Evolutionary conservation across 495 filamentous ascomycete genomes (phyloP).

Genomic region (Sordaria brevicollis): DNA sequence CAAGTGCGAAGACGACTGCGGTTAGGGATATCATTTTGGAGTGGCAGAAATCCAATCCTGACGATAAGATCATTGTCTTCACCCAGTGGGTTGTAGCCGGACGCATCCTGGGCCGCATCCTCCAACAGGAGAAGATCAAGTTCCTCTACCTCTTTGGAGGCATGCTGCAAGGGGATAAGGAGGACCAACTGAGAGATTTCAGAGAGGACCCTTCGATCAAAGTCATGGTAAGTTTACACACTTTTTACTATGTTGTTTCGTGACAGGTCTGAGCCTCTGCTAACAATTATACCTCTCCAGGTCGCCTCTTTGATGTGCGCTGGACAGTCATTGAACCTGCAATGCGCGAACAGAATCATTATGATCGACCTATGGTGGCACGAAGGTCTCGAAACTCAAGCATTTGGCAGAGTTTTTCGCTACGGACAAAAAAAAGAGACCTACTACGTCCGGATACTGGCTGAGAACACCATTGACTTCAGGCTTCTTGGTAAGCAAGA

Average conservation of each 20-base stretch:
- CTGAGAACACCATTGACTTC: slow-evolving; percentile 19
- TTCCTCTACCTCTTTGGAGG: slow-evolving; percentile 19
- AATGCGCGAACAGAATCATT: slow-evolving; percentile 47
- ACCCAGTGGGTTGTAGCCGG: slow-evolving; percentile 24
- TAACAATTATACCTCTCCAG: slow-evolving; percentile 5
- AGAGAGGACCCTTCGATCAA: neutral
- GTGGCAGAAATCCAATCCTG: slow-evolving; percentile 16
- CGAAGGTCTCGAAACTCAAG: slow-evolving; percentile 22
- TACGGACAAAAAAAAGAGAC: slow-evolving; percentile 27
- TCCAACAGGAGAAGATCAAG: slow-evolving; percentile 12
- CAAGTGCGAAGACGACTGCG: slow-evolving; percentile 17
- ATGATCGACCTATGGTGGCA: slow-evolving; percentile 56
- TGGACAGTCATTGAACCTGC: slow-evolving; percentile 42
- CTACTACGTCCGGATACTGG: slow-evolving; percentile 14
- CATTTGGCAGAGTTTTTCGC: slow-evolving; percentile 22
- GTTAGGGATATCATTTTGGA: slow-evolving; percentile 14
- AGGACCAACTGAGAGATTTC: slow-evolving; percentile 4
- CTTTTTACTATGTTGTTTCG: slow-evolving; percentile 1
- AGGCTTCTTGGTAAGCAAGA: slow-evolving; percentile 31
- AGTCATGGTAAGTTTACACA: slow-evolving; percentile 19
- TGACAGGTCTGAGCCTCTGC: slow-evolving; percentile 1
- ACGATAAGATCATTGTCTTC: slow-evolving; percentile 32
- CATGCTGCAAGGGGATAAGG: neutral
- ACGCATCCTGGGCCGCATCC: slow-evolving; percentile 19
- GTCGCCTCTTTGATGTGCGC: slow-evolving; percentile 38